A percentile compares a stretch with the other conserved stretches of the same genome.
Conservation (phyloP, 768 basidiomycete genomes). For the Termitomyces sp. region DNA sequence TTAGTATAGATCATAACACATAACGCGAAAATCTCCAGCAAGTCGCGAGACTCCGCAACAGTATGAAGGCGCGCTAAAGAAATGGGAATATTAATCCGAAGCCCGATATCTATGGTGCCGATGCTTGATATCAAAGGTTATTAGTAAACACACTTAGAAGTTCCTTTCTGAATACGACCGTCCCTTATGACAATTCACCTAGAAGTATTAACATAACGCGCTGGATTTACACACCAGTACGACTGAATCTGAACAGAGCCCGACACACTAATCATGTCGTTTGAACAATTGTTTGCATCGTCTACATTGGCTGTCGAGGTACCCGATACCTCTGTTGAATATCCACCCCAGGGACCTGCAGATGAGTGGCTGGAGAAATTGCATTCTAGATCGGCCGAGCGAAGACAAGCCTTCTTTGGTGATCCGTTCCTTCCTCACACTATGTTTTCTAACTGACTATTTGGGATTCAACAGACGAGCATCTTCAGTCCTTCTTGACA, state of each 20-base stretch:
- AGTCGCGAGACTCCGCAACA: neutral
- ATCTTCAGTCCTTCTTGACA: conserved; percentile 43
- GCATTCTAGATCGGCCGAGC: conserved; percentile 37
- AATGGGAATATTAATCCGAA: neutral
- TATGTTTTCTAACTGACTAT: conserved; percentile 12
- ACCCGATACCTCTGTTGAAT: conserved; percentile 58
- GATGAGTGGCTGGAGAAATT: conserved; percentile 56
- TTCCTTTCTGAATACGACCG: neutral
- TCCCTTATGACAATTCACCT: neutral
- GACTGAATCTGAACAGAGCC: neutral
- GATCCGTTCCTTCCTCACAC: conserved; percentile 18
- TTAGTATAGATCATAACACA: neutral
- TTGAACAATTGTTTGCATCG: conserved; percentile 61
- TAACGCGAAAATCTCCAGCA: neutral
- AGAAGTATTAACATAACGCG: neutral
- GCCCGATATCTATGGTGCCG: neutral
- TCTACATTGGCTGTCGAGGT: conserved; percentile 57
- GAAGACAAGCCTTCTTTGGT: conserved; percentile 76
- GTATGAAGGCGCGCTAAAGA: too few species aligned
- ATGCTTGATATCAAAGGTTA: conserved; percentile 1
- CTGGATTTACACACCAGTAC: neutral
- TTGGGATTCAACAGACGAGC: conserved; percentile 43
- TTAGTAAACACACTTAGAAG: neutral
- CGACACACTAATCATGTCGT: conserved; percentile 25
- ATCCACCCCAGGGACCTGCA: conserved; percentile 40